Percentiles rank a stretch among this genome's conserved stretches.
These are phyloP conservation scores for Ogataea trehalophila DNA, from an alignment of 805 yeast genomes.

Conservation along the genomic window DNA sequence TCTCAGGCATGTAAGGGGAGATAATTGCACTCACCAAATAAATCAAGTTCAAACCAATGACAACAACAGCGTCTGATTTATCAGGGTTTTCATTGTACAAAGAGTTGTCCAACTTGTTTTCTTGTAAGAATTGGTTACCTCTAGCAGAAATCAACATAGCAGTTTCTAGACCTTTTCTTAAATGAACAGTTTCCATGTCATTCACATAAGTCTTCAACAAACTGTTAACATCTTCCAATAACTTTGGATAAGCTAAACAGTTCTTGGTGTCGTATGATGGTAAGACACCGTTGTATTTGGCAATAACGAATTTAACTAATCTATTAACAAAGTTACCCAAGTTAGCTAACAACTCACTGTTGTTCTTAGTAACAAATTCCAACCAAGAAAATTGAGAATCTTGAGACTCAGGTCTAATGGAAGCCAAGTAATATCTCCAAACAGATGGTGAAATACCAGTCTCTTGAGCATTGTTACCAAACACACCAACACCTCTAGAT, in stretches of 20 bases:
- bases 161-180: slow-evolving; percentile 84
- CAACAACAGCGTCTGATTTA: slow-evolving; percentile 87
- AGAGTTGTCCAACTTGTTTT: slow-evolving; percentile 88
- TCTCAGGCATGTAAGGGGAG: slow-evolving; percentile 88
- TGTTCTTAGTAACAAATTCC: slow-evolving; percentile 91
- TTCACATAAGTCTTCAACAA: slow-evolving; percentile 58
- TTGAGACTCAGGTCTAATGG: slow-evolving; percentile 90
- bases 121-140: slow-evolving; percentile 95
- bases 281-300: slow-evolving; percentile 88
- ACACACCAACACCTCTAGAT: slow-evolving; percentile 96
- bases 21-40: slow-evolving; percentile 80
- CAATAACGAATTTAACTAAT: slow-evolving; percentile 79
- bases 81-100: slow-evolving; percentile 71
- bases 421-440: slow-evolving; percentile 94
- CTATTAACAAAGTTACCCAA: slow-evolving; percentile 96
- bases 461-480: slow-evolving; percentile 95
- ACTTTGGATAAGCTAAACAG: slow-evolving; percentile 42
- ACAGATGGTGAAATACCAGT: slow-evolving; percentile 89
- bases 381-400: slow-evolving; percentile 98
- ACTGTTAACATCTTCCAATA: slow-evolving; percentile 53
- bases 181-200: slow-evolving; percentile 72
- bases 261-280: slow-evolving; percentile 56
- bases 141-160: slow-evolving; percentile 90
- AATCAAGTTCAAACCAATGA: slow-evolving; percentile 82
- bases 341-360: slow-evolving; percentile 90